phyloP scores from a whole-genome alignment of 2,329 filamentous ascomycete genomes.

The Phialophora expanda region DNA sequence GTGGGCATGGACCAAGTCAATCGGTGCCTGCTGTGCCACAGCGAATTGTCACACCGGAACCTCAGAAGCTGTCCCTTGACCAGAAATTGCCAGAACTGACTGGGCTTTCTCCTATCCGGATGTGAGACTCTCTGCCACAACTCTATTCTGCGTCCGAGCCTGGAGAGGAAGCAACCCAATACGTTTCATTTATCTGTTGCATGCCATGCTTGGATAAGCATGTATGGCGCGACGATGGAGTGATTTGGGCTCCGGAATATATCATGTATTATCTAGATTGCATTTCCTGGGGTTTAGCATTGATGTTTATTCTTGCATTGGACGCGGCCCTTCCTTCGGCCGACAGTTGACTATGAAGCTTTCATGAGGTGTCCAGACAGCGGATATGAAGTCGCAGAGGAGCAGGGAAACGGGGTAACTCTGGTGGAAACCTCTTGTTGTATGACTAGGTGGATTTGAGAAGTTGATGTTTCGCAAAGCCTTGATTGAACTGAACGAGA shows the following conservation, averaged over 20 bases:
- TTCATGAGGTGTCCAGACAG: constrained; percentile 22
- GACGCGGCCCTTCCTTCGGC: constrained; percentile 10
- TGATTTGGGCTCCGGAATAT: constrained; percentile 18
- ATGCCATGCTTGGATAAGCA: constrained; percentile 14
- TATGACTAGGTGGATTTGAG: constrained; percentile 25
- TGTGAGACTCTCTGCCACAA: constrained; percentile 41
- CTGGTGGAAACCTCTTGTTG: constrained; percentile 17
- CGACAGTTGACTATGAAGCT: constrained; percentile 24
- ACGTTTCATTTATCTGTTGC: not conserved
- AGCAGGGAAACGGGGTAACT: constrained; percentile 1
- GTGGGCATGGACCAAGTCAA: constrained; percentile 34
- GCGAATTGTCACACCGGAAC: constrained; percentile 38
- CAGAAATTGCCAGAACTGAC: constrained; percentile 56
- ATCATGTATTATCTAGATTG: constrained; percentile 36
- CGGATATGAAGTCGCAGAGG: constrained; percentile 3
- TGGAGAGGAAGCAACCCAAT: not conserved
- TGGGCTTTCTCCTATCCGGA: constrained; percentile 56
- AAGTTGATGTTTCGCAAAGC: not conserved
- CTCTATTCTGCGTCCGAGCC: constrained; percentile 8
- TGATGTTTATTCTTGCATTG: constrained; percentile 21
- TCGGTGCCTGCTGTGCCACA: constrained; percentile 36
- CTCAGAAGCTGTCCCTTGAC: constrained; percentile 44
- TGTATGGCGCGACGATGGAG: not conserved
- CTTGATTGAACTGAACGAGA: not conserved
- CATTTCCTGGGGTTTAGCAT: constrained; percentile 25